These are phyloP conservation scores for Kwoniella shandongensis DNA, from an alignment of 768 basidiomycete genomes.

Conservation along the genomic window DNA sequence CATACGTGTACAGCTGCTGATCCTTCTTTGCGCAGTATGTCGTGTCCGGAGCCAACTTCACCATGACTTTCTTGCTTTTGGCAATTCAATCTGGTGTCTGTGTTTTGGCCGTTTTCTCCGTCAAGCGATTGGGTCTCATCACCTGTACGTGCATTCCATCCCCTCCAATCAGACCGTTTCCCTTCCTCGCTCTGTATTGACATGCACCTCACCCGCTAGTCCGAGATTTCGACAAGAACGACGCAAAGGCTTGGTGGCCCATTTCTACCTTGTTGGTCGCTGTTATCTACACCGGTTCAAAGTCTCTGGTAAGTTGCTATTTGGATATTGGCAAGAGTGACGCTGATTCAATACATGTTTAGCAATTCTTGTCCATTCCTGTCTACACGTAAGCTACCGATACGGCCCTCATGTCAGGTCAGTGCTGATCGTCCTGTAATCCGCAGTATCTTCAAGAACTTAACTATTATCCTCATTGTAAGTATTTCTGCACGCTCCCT, in stretches of 20 bases:
- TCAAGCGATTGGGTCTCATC: slow-evolving; percentile 66
- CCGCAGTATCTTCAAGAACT: slow-evolving; percentile 73
- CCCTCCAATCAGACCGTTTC: too few relatives aligned
- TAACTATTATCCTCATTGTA: slow-evolving; percentile 94
- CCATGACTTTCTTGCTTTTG: slow-evolving; percentile 94
- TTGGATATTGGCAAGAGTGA: too few relatives aligned
- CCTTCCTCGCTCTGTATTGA: too few relatives aligned
- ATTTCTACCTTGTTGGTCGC: slow-evolving; percentile 86
- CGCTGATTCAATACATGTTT: slow-evolving; percentile 10
- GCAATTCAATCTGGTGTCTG: slow-evolving; percentile 90
- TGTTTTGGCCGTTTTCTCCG: slow-evolving; percentile 69
- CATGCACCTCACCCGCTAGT: too few relatives aligned
- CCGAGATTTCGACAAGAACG: slow-evolving; percentile 74
- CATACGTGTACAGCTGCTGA: too few relatives aligned
- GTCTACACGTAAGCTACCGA: slow-evolving; percentile 72
- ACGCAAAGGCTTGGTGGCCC: slow-evolving; percentile 91
- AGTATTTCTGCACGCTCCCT: slow-evolving; percentile 2
- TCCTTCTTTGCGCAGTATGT: slow-evolving; percentile 66
- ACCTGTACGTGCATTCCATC: slow-evolving; percentile 21
- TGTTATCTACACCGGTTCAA: slow-evolving; percentile 97
- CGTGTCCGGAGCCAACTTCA: slow-evolving; percentile 87
- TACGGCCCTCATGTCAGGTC: slow-evolving; percentile 44
- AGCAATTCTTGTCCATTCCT: slow-evolving; percentile 97
- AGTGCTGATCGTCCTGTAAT: not conserved
- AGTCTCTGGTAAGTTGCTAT: slow-evolving; percentile 85